Evolutionary conservation across 129 eudicot genomes (phyloP).

Genomic region (Arctium minus): DNA sequence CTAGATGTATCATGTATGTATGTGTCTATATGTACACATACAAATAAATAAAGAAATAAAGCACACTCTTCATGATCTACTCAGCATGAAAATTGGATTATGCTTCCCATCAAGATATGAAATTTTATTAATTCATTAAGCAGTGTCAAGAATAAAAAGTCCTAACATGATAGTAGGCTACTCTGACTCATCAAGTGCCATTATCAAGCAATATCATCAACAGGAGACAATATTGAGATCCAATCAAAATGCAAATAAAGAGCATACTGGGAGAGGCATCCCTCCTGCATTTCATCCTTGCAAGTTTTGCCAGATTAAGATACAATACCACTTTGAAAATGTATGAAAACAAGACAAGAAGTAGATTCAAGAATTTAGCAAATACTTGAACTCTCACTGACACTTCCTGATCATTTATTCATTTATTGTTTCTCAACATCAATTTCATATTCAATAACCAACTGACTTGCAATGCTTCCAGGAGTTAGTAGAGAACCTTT

Average conservation of each 20-base stretch:
- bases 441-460: no score
- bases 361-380: neutral
- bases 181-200: neutral
- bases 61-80: neutral
- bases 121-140: no score
- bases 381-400: no score
- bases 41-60: neutral
- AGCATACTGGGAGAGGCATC: neutral
- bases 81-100: neutral
- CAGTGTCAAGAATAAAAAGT: neutral
- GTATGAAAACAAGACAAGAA: neutral
- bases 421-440: no score
- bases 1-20: neutral
- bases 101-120: neutral
- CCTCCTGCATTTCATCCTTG: neutral
- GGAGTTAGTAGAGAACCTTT: no score
- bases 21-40: neutral
- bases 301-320: neutral
- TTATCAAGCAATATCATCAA: neutral
- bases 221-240: neutral
- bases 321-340: neutral
- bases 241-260: neutral
- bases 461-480: no score
- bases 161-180: neutral
- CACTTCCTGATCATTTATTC: no score